Evolutionary conservation across 352 stramenopile species (phyloP), one percentile per base, ranked within the genome.

Genomic region (Phytophthora citrophthora): DNA sequence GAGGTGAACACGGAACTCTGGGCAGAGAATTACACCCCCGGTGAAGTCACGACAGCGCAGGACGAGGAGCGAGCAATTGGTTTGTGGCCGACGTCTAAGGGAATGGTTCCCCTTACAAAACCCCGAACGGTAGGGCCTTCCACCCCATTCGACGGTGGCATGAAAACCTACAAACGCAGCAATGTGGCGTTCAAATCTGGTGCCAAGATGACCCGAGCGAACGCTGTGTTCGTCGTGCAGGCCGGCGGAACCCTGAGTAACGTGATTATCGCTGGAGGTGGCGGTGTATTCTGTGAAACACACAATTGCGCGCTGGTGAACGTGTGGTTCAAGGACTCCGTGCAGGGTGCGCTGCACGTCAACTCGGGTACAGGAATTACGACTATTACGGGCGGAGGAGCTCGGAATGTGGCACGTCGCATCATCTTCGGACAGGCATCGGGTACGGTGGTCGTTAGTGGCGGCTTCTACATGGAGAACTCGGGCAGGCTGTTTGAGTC

Each of bases 211-310:
- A 65, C 60, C 5, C 65, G 52, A 34, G 61, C 53, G 29, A 80
- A 79, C 63, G 82, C 79, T 16, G 78, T 91, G 45, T 91, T 91
- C 56, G 68, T 91, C 54, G 65, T 91, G 9, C 64, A 88, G 55
- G 68, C 77, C 2, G 82, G 82, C 34, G 82, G 77, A 10, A 74
- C 73, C 5, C 70, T 91, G 15, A 78, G 81, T 51, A 91, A 91
- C 50, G 82, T 79, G 12, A 86, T 91, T 63, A 77, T 91, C 38
- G 71, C 77, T 27, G 72, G 59, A 12, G 77, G 77, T 18, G 65
- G 82, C 15, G 76, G 82, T 18, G 69, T 91, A 4, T 83, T 74
- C 52, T 91, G 82, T 39, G 71, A 77, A 13, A 73, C 74, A 29
- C 74, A 91, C 60, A 88, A 88, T 58, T 91, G 82, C 48, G 71